Conservation (phyloP, 495 filamentous ascomycete species). For the Podospora pseudocomata region DNA sequence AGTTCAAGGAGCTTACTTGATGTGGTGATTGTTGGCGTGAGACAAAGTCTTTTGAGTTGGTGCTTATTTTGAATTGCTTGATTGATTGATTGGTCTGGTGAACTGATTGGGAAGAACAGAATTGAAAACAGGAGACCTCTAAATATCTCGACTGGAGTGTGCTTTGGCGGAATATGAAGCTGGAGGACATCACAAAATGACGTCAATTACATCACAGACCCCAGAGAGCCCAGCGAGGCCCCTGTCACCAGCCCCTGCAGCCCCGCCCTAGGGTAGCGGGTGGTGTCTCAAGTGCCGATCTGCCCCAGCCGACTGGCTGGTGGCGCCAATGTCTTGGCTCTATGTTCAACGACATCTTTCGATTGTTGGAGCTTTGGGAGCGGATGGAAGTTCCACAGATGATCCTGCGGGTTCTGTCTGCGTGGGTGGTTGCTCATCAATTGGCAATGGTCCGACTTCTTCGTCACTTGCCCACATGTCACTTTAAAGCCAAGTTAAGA, state of each 20-base stretch:
- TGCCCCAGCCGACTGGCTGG: background rate
- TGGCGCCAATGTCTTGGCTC: background rate
- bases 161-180: background rate
- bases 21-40: background rate
- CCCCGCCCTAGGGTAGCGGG: background rate
- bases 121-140: background rate
- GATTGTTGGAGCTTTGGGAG: background rate
- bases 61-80: background rate
- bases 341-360: background rate
- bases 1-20: background rate
- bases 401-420: background rate
- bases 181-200: background rate
- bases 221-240: background rate
- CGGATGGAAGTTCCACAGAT: background rate
- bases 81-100: background rate
- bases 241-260: background rate
- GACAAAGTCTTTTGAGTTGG: background rate
- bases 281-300: background rate
- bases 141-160: background rate
- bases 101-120: background rate
- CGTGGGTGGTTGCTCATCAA: background rate
- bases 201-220: background rate
- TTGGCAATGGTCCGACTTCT: background rate
- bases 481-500: background rate
- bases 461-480: background rate